Conservation (phyloP, 352 stramenopile genomes). For the Ophiocytium majus region DNA sequence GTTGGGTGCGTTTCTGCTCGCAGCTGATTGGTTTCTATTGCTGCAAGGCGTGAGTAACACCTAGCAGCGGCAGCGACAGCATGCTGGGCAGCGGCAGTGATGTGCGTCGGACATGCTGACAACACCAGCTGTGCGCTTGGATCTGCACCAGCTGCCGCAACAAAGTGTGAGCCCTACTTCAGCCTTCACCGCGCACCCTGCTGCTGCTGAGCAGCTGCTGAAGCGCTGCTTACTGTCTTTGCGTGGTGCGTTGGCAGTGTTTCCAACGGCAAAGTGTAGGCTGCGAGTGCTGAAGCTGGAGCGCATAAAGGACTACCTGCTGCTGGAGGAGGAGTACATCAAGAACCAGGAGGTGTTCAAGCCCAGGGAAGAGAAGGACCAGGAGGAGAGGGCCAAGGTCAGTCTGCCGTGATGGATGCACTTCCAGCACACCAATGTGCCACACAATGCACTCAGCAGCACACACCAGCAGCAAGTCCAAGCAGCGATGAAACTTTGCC, state of each 20-base stretch:
- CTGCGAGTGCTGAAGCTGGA: conserved; percentile 98
- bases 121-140: no score
- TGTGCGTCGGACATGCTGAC: no score
- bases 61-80: no score
- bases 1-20: conserved; percentile 5
- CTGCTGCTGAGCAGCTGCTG: not conserved
- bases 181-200: no score
- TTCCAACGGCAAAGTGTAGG: conserved; percentile 98
- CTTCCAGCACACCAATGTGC: no score
- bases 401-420: not conserved
- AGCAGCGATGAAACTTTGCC: no score
- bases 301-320: conserved; percentile 99
- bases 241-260: conserved; percentile 77
- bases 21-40: not conserved
- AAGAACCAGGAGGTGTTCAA: conserved; percentile 99
- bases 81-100: no score
- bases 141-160: no score
- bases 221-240: not conserved
- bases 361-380: conserved; percentile 92
- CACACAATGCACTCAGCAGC: no score
- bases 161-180: no score
- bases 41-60: no score
- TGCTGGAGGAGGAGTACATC: conserved; percentile 99
- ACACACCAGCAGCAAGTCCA: no score
- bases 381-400: conserved; percentile 95